A percentile compares a stretch with the other conserved stretches of the same genome.
phyloP scores from a whole-genome alignment of 2,329 filamentous ascomycete genomes.

The Cladosporium cucumerinum region DNA sequence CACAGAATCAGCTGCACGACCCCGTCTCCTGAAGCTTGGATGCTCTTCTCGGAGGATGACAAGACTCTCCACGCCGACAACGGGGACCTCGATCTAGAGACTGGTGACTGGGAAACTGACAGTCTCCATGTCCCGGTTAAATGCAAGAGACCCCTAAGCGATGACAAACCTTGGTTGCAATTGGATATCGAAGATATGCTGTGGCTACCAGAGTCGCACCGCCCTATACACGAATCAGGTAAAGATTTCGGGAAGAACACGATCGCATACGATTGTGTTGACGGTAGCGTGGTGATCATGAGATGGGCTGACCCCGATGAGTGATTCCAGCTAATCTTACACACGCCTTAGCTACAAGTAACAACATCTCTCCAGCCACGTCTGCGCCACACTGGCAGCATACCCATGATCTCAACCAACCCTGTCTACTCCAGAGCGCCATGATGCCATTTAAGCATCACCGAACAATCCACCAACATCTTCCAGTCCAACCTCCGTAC shows the following conservation, averaged over 20 bases:
- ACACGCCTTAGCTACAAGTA: neutral
- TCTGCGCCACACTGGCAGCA: neutral
- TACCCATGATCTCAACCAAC: neutral
- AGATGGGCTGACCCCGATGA: neutral
- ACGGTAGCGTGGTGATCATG: neutral
- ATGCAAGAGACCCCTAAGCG: neutral
- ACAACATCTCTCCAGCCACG: neutral
- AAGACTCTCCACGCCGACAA: neutral
- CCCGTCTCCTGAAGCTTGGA: neutral
- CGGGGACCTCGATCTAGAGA: neutral
- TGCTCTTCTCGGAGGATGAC: neutral
- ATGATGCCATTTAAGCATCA: conserved; percentile 19
- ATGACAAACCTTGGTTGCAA: neutral
- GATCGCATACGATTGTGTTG: neutral
- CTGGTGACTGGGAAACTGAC: neutral
- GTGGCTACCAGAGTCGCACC: neutral
- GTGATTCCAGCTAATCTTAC: neutral
- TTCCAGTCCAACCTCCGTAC: conserved; percentile 40
- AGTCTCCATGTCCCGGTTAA: neutral
- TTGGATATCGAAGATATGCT: neutral
- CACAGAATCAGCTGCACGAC: neutral
- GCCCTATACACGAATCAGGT: neutral
- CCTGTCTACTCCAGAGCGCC: neutral
- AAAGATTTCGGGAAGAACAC: neutral
- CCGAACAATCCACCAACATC: conserved; percentile 47